phyloP scores from a whole-genome alignment of 257 asterid genomes.

The Anisodus acutangulus region DNA sequence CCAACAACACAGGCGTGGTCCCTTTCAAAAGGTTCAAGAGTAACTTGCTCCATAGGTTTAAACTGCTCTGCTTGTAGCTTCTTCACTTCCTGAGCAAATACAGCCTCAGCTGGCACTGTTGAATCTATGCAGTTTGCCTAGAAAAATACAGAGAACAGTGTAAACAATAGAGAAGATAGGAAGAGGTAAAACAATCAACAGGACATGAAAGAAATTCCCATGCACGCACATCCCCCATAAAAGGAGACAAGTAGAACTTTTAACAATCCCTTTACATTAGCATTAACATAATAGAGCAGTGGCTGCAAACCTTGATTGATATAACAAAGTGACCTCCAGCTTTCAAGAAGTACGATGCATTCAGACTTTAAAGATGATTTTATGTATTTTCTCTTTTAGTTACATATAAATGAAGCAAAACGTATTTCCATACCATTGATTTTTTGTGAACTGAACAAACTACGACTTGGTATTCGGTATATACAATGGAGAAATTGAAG shows the following conservation, averaged over 20 bases:
- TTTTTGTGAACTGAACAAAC: not conserved
- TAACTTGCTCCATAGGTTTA: slow-evolving; percentile 85
- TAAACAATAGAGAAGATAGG: not conserved
- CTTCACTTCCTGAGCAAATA: slow-evolving; percentile 89
- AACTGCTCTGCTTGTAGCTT: slow-evolving; percentile 83
- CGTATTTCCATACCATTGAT: not conserved
- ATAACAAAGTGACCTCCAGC: slow-evolving; percentile 89
- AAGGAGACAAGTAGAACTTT: not conserved
- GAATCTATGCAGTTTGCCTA: slow-evolving; percentile 96
- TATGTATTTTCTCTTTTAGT: not conserved
- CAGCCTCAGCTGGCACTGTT: slow-evolving; percentile 85
- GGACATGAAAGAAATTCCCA: not conserved
- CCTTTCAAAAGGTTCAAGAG: slow-evolving; percentile 94
- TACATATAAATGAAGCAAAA: not conserved
- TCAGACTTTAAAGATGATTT: slow-evolving; percentile 40
- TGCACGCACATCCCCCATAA: not conserved
- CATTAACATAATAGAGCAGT: not conserved
- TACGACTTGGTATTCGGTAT: too few relatives aligned
- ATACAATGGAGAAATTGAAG: too few relatives aligned
- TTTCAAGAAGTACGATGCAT: slow-evolving; percentile 85
- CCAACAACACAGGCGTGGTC: slow-evolving; percentile 98
- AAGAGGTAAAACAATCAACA: not conserved
- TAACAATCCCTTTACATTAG: not conserved
- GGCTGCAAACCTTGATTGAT: slow-evolving; percentile 76
- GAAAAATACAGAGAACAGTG: not conserved